These are phyloP conservation scores for Myxozyma geophila DNA, from an alignment of 805 yeast genomes.

Conservation along the genomic window DNA sequence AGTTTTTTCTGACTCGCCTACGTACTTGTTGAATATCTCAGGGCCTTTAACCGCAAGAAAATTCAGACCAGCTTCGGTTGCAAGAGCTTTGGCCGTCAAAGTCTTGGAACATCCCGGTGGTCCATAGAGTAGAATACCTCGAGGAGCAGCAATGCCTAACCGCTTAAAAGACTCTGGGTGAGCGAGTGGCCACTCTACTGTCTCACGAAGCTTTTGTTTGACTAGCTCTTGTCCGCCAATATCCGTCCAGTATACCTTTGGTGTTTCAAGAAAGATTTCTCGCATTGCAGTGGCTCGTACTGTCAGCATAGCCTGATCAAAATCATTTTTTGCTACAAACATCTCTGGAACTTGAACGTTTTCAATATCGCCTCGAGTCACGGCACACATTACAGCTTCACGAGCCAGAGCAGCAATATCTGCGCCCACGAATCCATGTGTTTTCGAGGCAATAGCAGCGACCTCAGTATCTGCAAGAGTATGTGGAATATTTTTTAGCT, in stretches of 20 bases:
- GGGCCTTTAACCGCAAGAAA: conserved; percentile 97
- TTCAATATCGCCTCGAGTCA: conserved; percentile 60
- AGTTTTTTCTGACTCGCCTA: conserved; percentile 92
- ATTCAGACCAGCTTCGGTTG: conserved; percentile 92
- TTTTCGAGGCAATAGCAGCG: conserved; percentile 66
- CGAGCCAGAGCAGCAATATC: conserved; percentile 86
- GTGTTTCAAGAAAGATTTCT: conserved; percentile 88
- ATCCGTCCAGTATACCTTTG: conserved; percentile 90
- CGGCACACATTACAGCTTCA: conserved; percentile 85
- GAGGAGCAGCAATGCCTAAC: conserved; percentile 87
- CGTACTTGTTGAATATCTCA: conserved; percentile 90
- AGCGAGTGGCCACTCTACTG: conserved; percentile 87
- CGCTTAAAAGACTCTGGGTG: conserved; percentile 75
- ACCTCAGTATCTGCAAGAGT: conserved; percentile 60
- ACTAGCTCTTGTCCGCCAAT: conserved; percentile 92
- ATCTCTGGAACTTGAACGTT: conserved; percentile 44
- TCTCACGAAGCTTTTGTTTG: conserved; percentile 81
- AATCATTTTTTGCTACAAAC: conserved; percentile 58
- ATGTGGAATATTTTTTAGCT: conserved; percentile 62
- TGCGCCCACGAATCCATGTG: conserved; percentile 98
- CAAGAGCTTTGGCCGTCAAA: conserved; percentile 90
- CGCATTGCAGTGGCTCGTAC: conserved; percentile 96
- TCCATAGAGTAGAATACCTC: conserved; percentile 90
- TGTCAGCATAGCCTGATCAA: conserved; percentile 74
- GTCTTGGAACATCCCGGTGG: conserved; percentile 99